phyloP scores from a whole-genome alignment of 2,329 filamentous ascomycete species.

The Pseudogymnoascus sp. region DNA sequence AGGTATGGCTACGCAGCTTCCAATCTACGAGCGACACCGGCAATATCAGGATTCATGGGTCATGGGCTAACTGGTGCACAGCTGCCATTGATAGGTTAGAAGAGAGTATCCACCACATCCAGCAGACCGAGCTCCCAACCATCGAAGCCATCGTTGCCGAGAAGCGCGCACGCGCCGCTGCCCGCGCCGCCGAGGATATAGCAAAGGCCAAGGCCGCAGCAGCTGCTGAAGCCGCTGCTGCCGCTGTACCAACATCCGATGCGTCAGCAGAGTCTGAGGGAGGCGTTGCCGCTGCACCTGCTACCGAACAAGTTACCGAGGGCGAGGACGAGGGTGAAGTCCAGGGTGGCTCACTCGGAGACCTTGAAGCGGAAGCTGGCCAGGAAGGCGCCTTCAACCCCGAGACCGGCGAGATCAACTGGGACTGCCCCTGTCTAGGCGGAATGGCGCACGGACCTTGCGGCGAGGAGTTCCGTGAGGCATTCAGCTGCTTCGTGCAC shows the following conservation, averaged over 20 bases:
- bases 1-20: conserved; percentile 45
- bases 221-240: conserved; percentile 18
- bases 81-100: conserved; percentile 29
- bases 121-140: conserved; percentile 52
- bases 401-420: conserved; percentile 99
- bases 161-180: conserved; percentile 39
- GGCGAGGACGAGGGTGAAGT: conserved; percentile 20
- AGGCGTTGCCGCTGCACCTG: conserved; percentile 4
- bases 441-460: conserved; percentile 97
- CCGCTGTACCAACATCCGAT: conserved; percentile 14
- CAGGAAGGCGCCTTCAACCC: conserved; percentile 94
- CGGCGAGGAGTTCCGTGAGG: conserved; percentile 87
- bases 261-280: neutral
- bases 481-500: conserved; percentile 98
- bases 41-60: conserved; percentile 34
- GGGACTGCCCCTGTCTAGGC: conserved; percentile 95
- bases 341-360: conserved; percentile 38
- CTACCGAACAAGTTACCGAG: conserved; percentile 14
- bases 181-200: conserved; percentile 20
- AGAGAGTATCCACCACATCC: conserved; percentile 27
- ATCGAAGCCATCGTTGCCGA: conserved; percentile 61
- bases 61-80: conserved; percentile 19
- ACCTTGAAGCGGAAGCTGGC: conserved; percentile 70
- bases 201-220: conserved; percentile 16
- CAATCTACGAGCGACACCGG: conserved; percentile 32